These are phyloP conservation scores for Sugiyamaella chiloensis DNA, from an alignment of 805 yeast species.

Conservation along the genomic window DNA sequence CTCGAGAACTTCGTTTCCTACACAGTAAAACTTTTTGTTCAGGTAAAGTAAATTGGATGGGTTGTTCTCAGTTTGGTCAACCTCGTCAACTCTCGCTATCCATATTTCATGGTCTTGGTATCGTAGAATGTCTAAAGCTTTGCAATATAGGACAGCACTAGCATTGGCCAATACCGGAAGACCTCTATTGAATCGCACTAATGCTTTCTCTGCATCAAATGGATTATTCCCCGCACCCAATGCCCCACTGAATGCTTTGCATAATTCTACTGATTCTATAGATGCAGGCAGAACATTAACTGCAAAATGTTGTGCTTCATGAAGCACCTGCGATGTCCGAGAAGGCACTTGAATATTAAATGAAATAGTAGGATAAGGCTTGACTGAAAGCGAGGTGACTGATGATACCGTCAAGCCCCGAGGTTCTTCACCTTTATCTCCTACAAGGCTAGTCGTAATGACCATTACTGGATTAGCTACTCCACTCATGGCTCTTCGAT, in stretches of 20 bases:
- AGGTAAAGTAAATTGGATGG: slow-evolving; percentile 23
- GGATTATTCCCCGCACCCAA: slow-evolving; percentile 38
- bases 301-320: slow-evolving; percentile 58
- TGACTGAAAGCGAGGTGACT: slow-evolving; percentile 73
- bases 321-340: slow-evolving; percentile 65
- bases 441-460: slow-evolving; percentile 42
- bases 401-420: slow-evolving; percentile 83
- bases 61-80: slow-evolving; percentile 29
- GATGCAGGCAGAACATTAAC: slow-evolving; percentile 73
- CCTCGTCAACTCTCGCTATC: slow-evolving; percentile 65
- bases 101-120: slow-evolving; percentile 89
- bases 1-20: slow-evolving; percentile 38
- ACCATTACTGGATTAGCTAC: slow-evolving; percentile 56
- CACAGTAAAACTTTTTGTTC: slow-evolving; percentile 24
- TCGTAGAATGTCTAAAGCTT: slow-evolving; percentile 22
- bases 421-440: slow-evolving; percentile 31
- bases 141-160: slow-evolving; percentile 30
- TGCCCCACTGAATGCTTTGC: slow-evolving; percentile 62
- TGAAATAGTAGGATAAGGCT: slow-evolving; percentile 74
- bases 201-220: slow-evolving; percentile 29
- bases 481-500: slow-evolving; percentile 43
- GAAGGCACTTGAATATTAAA: slow-evolving; percentile 88
- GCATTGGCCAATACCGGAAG: slow-evolving; percentile 30
- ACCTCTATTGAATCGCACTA: slow-evolving; percentile 16
- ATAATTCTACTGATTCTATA: slow-evolving; percentile 50